Evolutionary conservation across 1,284 basidiomycete genomes (phyloP), one percentile per base, ranked within the genome.

Genomic region (Cutaneotrichosporon cyanovorans): DNA sequence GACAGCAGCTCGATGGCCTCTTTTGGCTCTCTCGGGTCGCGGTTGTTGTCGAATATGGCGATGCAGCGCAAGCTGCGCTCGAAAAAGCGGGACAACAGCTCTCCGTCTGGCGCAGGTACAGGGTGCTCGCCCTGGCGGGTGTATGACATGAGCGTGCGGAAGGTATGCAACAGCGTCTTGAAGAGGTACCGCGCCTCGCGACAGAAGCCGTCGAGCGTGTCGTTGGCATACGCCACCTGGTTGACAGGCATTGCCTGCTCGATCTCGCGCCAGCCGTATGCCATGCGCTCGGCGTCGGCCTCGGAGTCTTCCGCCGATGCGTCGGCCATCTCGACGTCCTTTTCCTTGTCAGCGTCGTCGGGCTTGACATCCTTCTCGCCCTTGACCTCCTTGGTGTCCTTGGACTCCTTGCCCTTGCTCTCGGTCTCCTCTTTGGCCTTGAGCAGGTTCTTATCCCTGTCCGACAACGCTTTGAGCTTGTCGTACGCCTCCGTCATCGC

Each of bases 1-100:
- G 81, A 83, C 49, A 98, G 82, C 74, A 84, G 82, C 51, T 98
- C 93, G 66, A 92, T 80, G 14, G 84, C 82, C 61, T 95, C 90
- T 50, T 82, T 87, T 50, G 85, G 82, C 56, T 96, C 90, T 40
- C 83, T 80, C 34, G 80, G 78, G 55, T 92, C 86, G 28, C 71
- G 60, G 25, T 72, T 65, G 8, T 80, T 76, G 58, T 96, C 90
- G 66, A 87, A 89, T 39, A 93, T 76, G 12, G 83, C 78, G 76
- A 96, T 84, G 72, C 87, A 88, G 30, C 82, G 80, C 51, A 96
- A 78, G 57, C 83, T 84, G 42, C 84, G 82, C 58, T 87, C 82
- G 70, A 98, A 96, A 57, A 98, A 78, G 41, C 85, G 81, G 46
- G 86, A 83, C 51, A 97, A 82, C 22, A 89, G 74, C 28, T 83